Percentiles rank a stretch among this genome's conserved stretches.
Conservation (phyloP, 495 filamentous ascomycete genomes). For the Aspergillus carlsbadensis region DNA sequence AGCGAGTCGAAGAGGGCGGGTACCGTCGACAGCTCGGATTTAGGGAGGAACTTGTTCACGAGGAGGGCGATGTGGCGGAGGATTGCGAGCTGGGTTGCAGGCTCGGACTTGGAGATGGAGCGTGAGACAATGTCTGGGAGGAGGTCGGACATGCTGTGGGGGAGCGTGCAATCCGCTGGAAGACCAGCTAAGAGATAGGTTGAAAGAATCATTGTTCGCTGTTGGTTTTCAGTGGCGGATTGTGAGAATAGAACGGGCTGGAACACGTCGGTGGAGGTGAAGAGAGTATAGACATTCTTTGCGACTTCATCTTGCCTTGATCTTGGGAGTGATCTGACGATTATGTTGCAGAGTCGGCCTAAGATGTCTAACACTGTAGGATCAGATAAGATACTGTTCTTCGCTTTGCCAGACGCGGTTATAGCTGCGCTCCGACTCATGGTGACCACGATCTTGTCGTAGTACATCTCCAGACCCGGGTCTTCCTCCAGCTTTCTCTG, state of each 20-base stretch:
- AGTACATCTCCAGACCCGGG: conserved; percentile 55
- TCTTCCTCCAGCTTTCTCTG: conserved; percentile 50
- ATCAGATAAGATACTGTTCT: conserved; percentile 50
- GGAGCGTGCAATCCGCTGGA: conserved; percentile 37
- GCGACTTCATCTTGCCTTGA: conserved; percentile 56
- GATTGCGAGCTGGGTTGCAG: conserved; percentile 49
- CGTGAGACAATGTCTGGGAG: conserved; percentile 43
- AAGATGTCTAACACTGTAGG: conserved; percentile 58
- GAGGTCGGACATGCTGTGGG: conserved; percentile 38
- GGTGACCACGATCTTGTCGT: conserved; percentile 57
- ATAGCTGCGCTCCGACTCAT: conserved; percentile 47
- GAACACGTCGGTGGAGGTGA: conserved; percentile 36
- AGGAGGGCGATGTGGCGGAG: conserved; percentile 63
- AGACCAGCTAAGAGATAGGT: conserved; percentile 62
- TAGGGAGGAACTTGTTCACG: conserved; percentile 64
- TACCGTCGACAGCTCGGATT: conserved; percentile 38
- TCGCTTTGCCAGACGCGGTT: conserved; percentile 37
- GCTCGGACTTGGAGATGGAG: conserved; percentile 30
- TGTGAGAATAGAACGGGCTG: conserved; percentile 41
- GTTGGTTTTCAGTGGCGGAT: conserved; percentile 32
- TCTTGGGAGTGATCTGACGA: conserved; percentile 53
- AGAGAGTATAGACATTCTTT: conserved; percentile 57
- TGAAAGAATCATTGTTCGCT: conserved; percentile 57
- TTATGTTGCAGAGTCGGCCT: conserved; percentile 61
- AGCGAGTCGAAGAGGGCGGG: conserved; percentile 34